Evolutionary conservation across 257 asterid species (phyloP).

Genomic region (Forsythia suspensa): DNA sequence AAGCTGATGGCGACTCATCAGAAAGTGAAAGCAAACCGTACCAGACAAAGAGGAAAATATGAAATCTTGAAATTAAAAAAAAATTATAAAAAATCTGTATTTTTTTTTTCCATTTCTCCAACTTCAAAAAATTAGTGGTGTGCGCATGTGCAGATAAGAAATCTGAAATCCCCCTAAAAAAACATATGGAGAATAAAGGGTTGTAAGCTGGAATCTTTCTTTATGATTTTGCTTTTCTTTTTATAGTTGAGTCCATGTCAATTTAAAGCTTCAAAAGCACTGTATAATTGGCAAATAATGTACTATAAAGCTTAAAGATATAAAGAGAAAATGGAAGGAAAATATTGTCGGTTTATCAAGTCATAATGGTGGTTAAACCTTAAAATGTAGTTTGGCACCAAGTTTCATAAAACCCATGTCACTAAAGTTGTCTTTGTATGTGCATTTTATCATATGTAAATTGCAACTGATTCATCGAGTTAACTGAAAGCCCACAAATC

Average conservation of each 20-base stretch:
- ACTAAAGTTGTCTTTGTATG: slow-evolving; percentile 23
- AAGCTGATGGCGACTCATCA: slow-evolving; percentile 19
- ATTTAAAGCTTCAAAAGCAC: slow-evolving; percentile 32
- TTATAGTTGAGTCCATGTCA: slow-evolving; percentile 22
- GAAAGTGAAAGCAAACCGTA: slow-evolving; percentile 38
- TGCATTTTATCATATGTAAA: slow-evolving; percentile 22
- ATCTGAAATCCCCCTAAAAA: not conserved
- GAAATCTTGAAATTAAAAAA: not conserved
- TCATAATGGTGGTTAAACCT: slow-evolving; percentile 18
- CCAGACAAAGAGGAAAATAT: not conserved
- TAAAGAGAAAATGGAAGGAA: not conserved
- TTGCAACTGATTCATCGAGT: slow-evolving; percentile 4
- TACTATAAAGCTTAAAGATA: slow-evolving; percentile 26
- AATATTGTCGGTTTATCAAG: slow-evolving; percentile 20
- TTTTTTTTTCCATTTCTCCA: not conserved
- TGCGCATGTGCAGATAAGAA: slow-evolving; percentile 28
- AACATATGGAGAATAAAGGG: slow-evolving; percentile 35
- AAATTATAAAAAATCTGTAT: too few species aligned
- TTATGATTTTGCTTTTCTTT: slow-evolving; percentile 34
- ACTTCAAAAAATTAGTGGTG: not conserved
- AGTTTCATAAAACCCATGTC: slow-evolving; percentile 29
- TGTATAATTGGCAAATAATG: slow-evolving; percentile 1
- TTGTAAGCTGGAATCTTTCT: slow-evolving; percentile 46
- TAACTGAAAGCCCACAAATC: slow-evolving; percentile 7
- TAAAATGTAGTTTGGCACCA: slow-evolving; percentile 23